Evolutionary conservation across 352 stramenopile genomes (phyloP).

Genomic region (Phytopythium montanum): DNA sequence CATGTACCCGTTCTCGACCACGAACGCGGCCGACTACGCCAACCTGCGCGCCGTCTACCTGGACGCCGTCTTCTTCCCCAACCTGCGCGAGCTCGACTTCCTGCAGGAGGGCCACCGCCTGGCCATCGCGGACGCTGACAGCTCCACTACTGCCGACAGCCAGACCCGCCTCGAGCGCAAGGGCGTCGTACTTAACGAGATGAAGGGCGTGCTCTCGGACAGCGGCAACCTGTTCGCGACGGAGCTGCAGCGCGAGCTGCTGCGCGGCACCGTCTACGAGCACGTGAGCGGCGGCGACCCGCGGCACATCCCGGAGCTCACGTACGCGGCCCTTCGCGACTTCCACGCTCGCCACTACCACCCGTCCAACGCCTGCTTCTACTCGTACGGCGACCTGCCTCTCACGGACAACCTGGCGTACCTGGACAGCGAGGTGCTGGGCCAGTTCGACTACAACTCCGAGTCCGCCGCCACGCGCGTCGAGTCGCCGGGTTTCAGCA

Average conservation of each 20-base stretch:
- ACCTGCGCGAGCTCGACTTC: slow-evolving; percentile 76
- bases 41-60: slow-evolving; percentile 98
- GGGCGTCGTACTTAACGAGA: slow-evolving; percentile 99
- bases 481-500: slow-evolving; percentile 35
- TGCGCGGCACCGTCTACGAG: slow-evolving; percentile 86
- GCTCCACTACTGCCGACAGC: slow-evolving; percentile 8
- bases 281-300: slow-evolving; percentile 82
- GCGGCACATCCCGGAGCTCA: slow-evolving; percentile 61
- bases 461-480: slow-evolving; percentile 51
- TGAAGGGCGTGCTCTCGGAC: slow-evolving; percentile 98
- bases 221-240: slow-evolving; percentile 92
- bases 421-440: slow-evolving; percentile 64
- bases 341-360: slow-evolving; percentile 89
- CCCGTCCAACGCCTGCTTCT: slow-evolving; percentile 88
- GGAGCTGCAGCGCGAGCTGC: slow-evolving; percentile 89
- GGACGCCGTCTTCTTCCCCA: slow-evolving; percentile 96
- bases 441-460: slow-evolving; percentile 54
- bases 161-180: slow-evolving; percentile 59
- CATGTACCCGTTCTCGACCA: slow-evolving; percentile 98
- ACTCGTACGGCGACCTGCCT: slow-evolving; percentile 86
- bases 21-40: slow-evolving; percentile 97
- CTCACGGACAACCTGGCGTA: slow-evolving; percentile 74
- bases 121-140: slow-evolving; percentile 36
- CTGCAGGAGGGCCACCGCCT: slow-evolving; percentile 79
- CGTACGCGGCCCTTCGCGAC: slow-evolving; percentile 65